These are phyloP conservation scores for Acanthamoeba royreba DNA, from an alignment of 208 protist genomes.

Conservation along the genomic window DNA sequence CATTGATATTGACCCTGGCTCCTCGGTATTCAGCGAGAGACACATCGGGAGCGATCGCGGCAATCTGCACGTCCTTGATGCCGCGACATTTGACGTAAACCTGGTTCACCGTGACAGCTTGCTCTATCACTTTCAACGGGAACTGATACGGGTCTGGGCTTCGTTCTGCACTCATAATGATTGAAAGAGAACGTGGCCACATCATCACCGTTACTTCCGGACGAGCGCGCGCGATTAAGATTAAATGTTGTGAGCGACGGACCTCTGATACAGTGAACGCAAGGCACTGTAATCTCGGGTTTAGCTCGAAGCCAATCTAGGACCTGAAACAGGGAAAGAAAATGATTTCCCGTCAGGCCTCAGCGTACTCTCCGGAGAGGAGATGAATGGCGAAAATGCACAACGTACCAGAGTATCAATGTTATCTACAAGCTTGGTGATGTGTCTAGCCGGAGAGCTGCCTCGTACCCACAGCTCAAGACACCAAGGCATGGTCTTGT, in stretches of 20 bases:
- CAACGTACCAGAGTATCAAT: constrained; percentile 32
- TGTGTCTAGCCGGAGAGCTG: constrained; percentile 1
- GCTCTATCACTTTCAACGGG: constrained; percentile 34
- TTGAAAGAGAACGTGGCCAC: background rate
- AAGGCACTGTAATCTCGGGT: constrained; percentile 35
- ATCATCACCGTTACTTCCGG: background rate
- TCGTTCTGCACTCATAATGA: background rate
- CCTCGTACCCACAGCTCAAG: constrained; percentile 45
- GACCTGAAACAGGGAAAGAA: background rate
- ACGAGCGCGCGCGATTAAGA: background rate
- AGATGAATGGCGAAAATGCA: no score
- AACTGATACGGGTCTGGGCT: constrained; percentile 39
- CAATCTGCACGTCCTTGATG: constrained; percentile 39
- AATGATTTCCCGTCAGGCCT: no score
- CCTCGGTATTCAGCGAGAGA: constrained; percentile 38
- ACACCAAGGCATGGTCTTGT: constrained; percentile 42
- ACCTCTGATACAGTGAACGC: constrained; percentile 39
- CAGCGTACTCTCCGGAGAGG: no score
- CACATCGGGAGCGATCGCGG: constrained; percentile 2
- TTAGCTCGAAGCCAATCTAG: constrained; percentile 37
- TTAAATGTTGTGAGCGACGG: background rate
- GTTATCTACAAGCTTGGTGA: background rate
- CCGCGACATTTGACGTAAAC: constrained; percentile 22
- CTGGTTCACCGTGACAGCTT: background rate
- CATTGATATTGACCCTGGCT: constrained; percentile 4